Conservation (phyloP, 345 rosid genomes). For the Microcos paniculata region DNA sequence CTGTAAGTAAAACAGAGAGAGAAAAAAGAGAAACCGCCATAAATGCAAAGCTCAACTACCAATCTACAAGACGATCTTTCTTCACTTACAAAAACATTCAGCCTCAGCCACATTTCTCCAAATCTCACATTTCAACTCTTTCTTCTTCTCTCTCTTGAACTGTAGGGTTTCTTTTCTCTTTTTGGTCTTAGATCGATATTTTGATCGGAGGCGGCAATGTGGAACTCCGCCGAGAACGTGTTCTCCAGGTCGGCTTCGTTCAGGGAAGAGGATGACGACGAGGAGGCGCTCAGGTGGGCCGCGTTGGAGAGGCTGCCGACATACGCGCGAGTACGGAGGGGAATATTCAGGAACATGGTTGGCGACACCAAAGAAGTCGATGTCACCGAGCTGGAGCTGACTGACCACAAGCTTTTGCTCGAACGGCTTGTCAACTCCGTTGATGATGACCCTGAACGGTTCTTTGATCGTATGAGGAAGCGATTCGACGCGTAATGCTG, state of each 20-base stretch:
- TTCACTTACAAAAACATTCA: neutral
- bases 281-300: slow-evolving; percentile 92
- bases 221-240: slow-evolving; percentile 80
- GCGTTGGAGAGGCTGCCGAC: slow-evolving; percentile 92
- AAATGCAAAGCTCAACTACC: slow-evolving; percentile 63
- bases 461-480: slow-evolving; percentile 75
- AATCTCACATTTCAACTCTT: neutral
- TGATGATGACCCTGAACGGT: slow-evolving; percentile 81
- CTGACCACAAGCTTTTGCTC: slow-evolving; percentile 69
- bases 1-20: neutral
- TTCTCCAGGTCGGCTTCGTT: slow-evolving; percentile 70
- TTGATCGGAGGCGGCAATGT: slow-evolving; percentile 38
- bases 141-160: neutral
- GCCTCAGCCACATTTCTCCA: slow-evolving; percentile 4
- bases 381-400: slow-evolving; percentile 60
- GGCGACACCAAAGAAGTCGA: slow-evolving; percentile 75
- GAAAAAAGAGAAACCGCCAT: slow-evolving; percentile 30
- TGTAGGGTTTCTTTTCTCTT: slow-evolving; percentile 1
- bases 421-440: slow-evolving; percentile 70
- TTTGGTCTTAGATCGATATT: slow-evolving; percentile 24
- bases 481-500: slow-evolving; percentile 78
- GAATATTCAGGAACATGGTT: slow-evolving; percentile 63
- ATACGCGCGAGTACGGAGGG: slow-evolving; percentile 64
- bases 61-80: slow-evolving; percentile 11
- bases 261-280: slow-evolving; percentile 55